Percentiles rank a stretch among this genome's conserved stretches.
phyloP scores from a whole-genome alignment of 1,284 basidiomycete species.

The Microbotryum silenes-acaulis region DNA sequence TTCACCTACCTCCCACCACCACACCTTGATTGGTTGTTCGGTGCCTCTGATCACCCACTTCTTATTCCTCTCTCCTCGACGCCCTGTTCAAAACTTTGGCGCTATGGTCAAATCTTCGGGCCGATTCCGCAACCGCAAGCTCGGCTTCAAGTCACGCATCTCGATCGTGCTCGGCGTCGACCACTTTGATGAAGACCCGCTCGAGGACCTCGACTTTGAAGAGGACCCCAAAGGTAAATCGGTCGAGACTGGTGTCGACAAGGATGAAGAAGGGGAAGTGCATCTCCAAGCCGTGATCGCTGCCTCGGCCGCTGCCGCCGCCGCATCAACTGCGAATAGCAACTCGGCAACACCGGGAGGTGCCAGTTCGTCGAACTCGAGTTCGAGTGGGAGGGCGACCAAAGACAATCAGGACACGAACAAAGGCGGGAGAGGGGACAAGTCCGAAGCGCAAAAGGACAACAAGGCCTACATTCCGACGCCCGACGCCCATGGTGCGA shows the following conservation, averaged over 20 bases:
- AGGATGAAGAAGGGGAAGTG: conserved; percentile 54
- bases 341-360: neutral
- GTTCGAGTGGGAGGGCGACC: neutral
- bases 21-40: too few species aligned
- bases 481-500: conserved; percentile 75
- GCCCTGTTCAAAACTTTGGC: neutral
- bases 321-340: conserved; percentile 14
- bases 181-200: conserved; percentile 30
- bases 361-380: neutral
- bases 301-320: conserved; percentile 54
- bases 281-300: conserved; percentile 77
- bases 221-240: conserved; percentile 29
- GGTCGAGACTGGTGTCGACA: conserved; percentile 40
- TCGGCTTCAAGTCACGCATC: conserved; percentile 39
- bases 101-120: conserved; percentile 32
- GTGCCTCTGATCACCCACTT: too few species aligned
- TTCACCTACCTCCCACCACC: too few species aligned
- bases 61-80: too few species aligned
- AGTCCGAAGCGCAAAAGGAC: conserved; percentile 11
- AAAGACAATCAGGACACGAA: neutral
- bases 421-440: neutral
- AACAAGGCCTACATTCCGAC: conserved; percentile 65
- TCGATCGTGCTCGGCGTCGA: conserved; percentile 34
- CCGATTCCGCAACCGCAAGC: conserved; percentile 39
- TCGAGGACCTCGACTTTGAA: conserved; percentile 27